These are phyloP conservation scores for Claviceps purpurea DNA, from an alignment of 2,329 filamentous ascomycete species.

Conservation along the genomic window DNA sequence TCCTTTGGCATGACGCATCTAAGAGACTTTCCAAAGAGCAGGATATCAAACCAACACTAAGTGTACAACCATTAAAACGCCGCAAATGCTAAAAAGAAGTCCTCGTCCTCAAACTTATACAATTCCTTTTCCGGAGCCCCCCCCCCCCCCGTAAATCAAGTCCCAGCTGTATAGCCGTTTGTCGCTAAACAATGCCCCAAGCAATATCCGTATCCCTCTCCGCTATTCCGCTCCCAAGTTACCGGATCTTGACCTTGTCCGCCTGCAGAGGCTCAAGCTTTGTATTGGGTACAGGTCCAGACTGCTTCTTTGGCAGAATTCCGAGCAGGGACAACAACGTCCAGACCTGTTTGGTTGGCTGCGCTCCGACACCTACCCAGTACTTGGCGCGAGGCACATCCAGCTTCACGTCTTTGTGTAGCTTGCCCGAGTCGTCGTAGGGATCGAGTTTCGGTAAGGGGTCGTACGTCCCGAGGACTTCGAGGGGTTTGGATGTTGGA, in stretches of 20 bases:
- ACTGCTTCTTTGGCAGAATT: slow-evolving; percentile 24
- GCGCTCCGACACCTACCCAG: slow-evolving; percentile 93
- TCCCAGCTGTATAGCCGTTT: not conserved
- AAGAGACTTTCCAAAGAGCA: too few relatives aligned
- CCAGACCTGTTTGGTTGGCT: slow-evolving; percentile 86
- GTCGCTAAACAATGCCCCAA: not conserved
- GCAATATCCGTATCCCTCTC: too few relatives aligned
- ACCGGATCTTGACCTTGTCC: slow-evolving; percentile 18
- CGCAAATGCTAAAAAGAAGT: not conserved
- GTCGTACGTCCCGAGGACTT: slow-evolving; percentile 77
- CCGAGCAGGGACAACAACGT: slow-evolving; percentile 67
- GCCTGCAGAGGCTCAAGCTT: slow-evolving; percentile 14
- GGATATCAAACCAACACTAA: not conserved
- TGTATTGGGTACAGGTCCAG: slow-evolving; percentile 18
- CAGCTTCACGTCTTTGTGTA: slow-evolving; percentile 84
- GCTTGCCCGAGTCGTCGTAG: slow-evolving; percentile 47
- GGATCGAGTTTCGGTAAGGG: slow-evolving; percentile 50
- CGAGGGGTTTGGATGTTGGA: slow-evolving; percentile 75
- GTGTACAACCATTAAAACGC: not conserved
- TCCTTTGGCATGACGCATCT: too few relatives aligned
- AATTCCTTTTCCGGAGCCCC: not conserved
- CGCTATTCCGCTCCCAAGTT: not conserved
- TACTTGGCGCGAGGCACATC: slow-evolving; percentile 74
- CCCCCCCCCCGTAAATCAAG: not conserved
- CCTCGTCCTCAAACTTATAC: not conserved